Evolutionary conservation across 805 yeast species (phyloP), one percentile per base, ranked within the genome.

Genomic region (Metschnikowia rubicola): DNA sequence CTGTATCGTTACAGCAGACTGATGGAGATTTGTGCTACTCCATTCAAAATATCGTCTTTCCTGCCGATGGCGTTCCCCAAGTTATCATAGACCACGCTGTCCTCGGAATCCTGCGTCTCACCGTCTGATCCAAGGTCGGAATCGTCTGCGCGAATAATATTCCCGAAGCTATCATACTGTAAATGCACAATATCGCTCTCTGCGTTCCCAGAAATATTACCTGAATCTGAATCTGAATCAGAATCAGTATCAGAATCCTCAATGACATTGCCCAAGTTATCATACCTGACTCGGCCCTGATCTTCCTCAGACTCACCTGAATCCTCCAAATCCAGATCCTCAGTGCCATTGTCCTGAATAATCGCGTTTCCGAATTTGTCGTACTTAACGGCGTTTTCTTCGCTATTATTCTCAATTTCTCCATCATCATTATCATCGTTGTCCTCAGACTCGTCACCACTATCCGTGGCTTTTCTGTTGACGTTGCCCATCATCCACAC

Each of bases 401-500:
- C 40, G 40, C 17, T 32, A n/a, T 48, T 39, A 3, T 51, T 58
- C 8, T 54, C 57, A 4, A 58, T 61, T 11, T 48, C 54, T 6
- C 52, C 39, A 9, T 41, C 17, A 15, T 15, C 17, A 10, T 41
- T 15, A 15, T 15, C 64, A 10, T 46, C 58, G 17, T 51, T 60
- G 26, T 21, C 26, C 3, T 48, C 56, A 3, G 51, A 58, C 10
- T 51, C 57, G 8, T 44, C 54, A 1, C 46, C 51, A 3, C 45
- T 44, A 40, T 53, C 41, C 46, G 41, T 44, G 39, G 50, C 19
- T 44, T 42, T 46, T 51, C 84, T 79, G 54, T 88, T 88, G 3
- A 85, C 83, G 57, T 86, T 87, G 0, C 96, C 96, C 70, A 81
- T 77, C 65, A 78, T 70, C 95, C 95, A 88, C 5, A 85, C 64